A percentile compares a stretch with the other conserved stretches of the same genome.
Conservation (phyloP, 768 basidiomycete genomes). For the Lactifluus piperatus region DNA sequence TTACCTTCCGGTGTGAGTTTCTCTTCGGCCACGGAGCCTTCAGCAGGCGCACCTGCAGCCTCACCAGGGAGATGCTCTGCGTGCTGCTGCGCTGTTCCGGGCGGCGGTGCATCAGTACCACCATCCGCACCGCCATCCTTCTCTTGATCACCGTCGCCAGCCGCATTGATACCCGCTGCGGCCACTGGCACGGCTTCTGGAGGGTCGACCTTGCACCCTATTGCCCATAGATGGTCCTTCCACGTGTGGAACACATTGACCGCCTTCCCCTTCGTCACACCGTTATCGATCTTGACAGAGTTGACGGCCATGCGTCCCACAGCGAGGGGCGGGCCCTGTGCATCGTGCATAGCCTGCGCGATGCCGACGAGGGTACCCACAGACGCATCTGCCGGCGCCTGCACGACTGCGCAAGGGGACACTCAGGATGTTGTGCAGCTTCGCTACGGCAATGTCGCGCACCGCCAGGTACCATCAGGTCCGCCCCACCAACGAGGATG, state of each 20-base stretch:
- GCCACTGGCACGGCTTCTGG: constrained; percentile 32
- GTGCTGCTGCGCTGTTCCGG: constrained; percentile 23
- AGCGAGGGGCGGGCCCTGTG: constrained; percentile 53
- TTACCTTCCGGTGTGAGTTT: constrained; percentile 25
- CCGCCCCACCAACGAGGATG: constrained; percentile 67
- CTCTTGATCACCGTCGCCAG: neutral
- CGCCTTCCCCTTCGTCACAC: constrained; percentile 57
- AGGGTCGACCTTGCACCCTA: constrained; percentile 53
- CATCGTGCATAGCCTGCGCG: constrained; percentile 34
- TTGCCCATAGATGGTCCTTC: constrained; percentile 68
- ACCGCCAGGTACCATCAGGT: constrained; percentile 87
- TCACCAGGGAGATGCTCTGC: constrained; percentile 2
- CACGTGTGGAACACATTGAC: constrained; percentile 65
- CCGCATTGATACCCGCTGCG: constrained; percentile 16
- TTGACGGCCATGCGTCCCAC: constrained; percentile 62
- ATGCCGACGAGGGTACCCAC: constrained; percentile 56
- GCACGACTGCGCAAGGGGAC: constrained; percentile 41
- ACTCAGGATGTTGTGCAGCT: neutral
- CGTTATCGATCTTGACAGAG: constrained; percentile 26
- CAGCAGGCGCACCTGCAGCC: neutral
- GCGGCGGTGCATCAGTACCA: neutral
- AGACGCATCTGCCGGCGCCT: constrained; percentile 35
- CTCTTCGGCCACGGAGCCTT: constrained; percentile 1
- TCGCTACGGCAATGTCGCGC: constrained; percentile 24
- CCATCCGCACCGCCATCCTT: constrained; percentile 11